These are phyloP conservation scores for Epichloe festucae DNA, from an alignment of 2,329 filamentous ascomycete genomes.

Conservation along the genomic window DNA sequence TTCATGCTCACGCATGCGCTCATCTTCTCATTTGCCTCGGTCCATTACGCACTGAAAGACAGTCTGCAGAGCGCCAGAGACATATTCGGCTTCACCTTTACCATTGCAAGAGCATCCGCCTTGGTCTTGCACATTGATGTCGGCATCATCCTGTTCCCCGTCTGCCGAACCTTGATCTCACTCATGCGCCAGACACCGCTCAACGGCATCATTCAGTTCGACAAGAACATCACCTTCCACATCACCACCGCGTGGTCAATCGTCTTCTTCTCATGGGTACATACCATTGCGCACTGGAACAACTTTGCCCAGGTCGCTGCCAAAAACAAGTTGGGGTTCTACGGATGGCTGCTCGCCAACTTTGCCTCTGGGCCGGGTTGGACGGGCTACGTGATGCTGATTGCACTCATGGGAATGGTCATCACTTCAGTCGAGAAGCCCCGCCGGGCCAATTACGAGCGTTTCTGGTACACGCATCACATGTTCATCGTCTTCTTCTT, in stretches of 20 bases:
- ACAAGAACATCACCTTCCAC: slow-evolving; percentile 84
- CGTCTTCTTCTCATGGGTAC: slow-evolving; percentile 77
- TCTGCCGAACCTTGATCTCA: slow-evolving; percentile 75
- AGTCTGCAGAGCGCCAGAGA: slow-evolving; percentile 52
- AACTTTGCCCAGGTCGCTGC: slow-evolving; percentile 68
- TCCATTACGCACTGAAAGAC: slow-evolving; percentile 70
- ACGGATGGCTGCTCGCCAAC: slow-evolving; percentile 66
- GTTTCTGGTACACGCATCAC: slow-evolving; percentile 86
- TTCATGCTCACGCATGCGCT: slow-evolving; percentile 63
- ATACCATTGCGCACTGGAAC: slow-evolving; percentile 78
- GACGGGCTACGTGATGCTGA: slow-evolving; percentile 77
- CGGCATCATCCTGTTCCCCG: slow-evolving; percentile 65
- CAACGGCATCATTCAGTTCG: slow-evolving; percentile 77
- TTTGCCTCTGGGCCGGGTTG: slow-evolving; percentile 70
- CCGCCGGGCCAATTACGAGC: slow-evolving; percentile 70
- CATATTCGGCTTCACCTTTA: slow-evolving; percentile 62
- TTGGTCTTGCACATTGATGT: slow-evolving; percentile 72
- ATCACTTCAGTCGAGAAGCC: slow-evolving; percentile 66
- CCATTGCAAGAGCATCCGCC: slow-evolving; percentile 63
- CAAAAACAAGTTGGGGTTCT: slow-evolving; percentile 64
- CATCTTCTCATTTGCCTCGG: slow-evolving; percentile 68
- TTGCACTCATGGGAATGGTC: slow-evolving; percentile 66
- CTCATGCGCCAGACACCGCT: slow-evolving; percentile 67
- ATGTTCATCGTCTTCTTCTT: slow-evolving; percentile 81
- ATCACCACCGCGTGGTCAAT: slow-evolving; percentile 78